A percentile compares a stretch with the other conserved stretches of the same genome.
phyloP scores from a whole-genome alignment of 495 filamentous ascomycete species.

The Neohortaea acidophila region DNA sequence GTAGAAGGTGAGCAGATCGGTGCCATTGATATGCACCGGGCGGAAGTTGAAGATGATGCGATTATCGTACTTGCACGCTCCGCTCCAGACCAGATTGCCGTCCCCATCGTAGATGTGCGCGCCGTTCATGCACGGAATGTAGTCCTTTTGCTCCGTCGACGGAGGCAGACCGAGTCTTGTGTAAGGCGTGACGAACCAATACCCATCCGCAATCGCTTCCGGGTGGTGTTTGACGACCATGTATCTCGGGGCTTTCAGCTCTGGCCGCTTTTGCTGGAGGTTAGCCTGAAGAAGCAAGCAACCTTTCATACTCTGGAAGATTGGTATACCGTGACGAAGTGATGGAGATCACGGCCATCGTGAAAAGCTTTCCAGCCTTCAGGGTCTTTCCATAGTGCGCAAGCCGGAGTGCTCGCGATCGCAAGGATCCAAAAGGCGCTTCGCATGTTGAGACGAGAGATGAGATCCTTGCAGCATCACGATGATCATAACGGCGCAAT shows the following conservation, averaged over 20 bases:
- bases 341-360: conserved; percentile 1
- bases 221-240: conserved; percentile 1
- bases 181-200: conserved; percentile 1
- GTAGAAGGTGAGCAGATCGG: background rate
- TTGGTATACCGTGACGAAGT: background rate
- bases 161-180: background rate
- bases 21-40: background rate
- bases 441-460: too few species aligned
- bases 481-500: too few species aligned
- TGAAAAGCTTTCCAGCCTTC: background rate
- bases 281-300: background rate
- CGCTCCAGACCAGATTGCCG: background rate
- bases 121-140: background rate
- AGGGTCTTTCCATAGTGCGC: background rate
- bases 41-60: conserved; percentile 1
- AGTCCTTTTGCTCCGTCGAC: background rate
- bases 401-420: too few species aligned
- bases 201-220: background rate
- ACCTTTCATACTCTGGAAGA: background rate
- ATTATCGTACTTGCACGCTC: conserved; percentile 1
- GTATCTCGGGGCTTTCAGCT: background rate
- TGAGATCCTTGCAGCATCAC: too few species aligned
- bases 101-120: conserved; percentile 2
- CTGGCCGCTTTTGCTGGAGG: background rate
- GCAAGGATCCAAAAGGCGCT: too few species aligned